Percentiles rank a stretch among this genome's conserved stretches.
Conservation (phyloP, 2,329 filamentous ascomycete species). For the Colletotrichum tabaci region DNA sequence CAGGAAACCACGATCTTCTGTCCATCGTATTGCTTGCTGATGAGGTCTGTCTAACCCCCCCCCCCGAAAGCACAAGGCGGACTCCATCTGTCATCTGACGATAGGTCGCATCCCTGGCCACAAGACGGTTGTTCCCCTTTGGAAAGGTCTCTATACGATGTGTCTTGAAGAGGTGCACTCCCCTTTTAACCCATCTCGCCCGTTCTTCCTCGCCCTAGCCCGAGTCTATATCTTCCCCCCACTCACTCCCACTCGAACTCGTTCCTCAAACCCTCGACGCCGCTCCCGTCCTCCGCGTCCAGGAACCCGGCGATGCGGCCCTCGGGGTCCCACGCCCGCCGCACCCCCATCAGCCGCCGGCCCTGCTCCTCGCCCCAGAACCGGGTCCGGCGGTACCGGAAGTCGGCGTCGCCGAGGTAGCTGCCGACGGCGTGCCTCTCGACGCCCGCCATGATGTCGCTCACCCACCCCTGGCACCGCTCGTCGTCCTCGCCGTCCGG, state of each 20-base stretch:
- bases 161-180: slow-evolving; percentile 1
- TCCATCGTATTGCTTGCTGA: too few relatives aligned
- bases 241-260: slow-evolving; percentile 53
- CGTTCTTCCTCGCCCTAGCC: not conserved
- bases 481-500: slow-evolving; percentile 61
- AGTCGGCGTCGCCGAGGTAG: slow-evolving; percentile 71
- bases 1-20: too few relatives aligned
- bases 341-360: slow-evolving; percentile 58
- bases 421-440: slow-evolving; percentile 61
- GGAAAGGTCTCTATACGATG: not conserved
- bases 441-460: slow-evolving; percentile 55
- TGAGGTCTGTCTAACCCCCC: too few relatives aligned
- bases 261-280: slow-evolving; percentile 59
- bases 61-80: too few relatives aligned
- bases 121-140: not conserved
- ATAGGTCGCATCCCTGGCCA: not conserved
- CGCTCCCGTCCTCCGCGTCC: slow-evolving; percentile 61
- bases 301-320: slow-evolving; percentile 59
- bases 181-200: not conserved
- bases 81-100: too few relatives aligned
- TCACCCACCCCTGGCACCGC: slow-evolving; percentile 60
- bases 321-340: slow-evolving; percentile 60
- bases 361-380: slow-evolving; percentile 64
- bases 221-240: not conserved
- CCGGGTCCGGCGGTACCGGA: slow-evolving; percentile 60